A percentile compares a stretch with the other conserved stretches of the same genome.
Evolutionary conservation across 345 rosid genomes (phyloP).

Genomic region (Schrenkiella parvula): DNA sequence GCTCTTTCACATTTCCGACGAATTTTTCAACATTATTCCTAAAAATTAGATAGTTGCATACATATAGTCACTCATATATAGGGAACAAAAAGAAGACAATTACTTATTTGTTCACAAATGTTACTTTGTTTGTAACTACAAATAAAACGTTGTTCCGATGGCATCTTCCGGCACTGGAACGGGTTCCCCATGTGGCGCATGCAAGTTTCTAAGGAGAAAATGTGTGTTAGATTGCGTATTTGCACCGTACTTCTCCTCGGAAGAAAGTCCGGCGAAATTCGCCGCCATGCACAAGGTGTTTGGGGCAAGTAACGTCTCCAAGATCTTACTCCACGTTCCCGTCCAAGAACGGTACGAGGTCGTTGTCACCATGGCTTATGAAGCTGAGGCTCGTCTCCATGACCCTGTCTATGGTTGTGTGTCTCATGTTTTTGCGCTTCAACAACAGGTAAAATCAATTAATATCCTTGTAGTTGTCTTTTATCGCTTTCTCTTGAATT

Average conservation of each 20-base stretch:
- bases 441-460: slow-evolving; percentile 41
- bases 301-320: slow-evolving; percentile 52
- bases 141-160: not conserved
- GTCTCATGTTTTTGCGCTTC: slow-evolving; percentile 47
- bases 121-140: not conserved
- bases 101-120: not conserved
- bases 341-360: slow-evolving; percentile 43
- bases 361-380: slow-evolving; percentile 48
- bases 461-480: not conserved
- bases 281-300: slow-evolving; percentile 57
- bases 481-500: not conserved
- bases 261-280: slow-evolving; percentile 43
- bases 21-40: not conserved
- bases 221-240: slow-evolving; percentile 44
- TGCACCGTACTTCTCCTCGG: slow-evolving; percentile 43
- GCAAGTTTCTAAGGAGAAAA: slow-evolving; percentile 49
- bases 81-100: not conserved
- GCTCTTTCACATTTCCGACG: slow-evolving; percentile 15
- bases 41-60: not conserved
- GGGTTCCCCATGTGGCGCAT: slow-evolving; percentile 55
- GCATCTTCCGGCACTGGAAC: slow-evolving; percentile 6
- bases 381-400: slow-evolving; percentile 47
- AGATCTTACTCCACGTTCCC: slow-evolving; percentile 44
- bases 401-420: slow-evolving; percentile 32
- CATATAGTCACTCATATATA: not conserved